Percentiles rank a stretch among this genome's conserved stretches.
These are phyloP conservation scores for Bifiguratus adelaidae DNA, from an alignment of 192 early-diverging fungal species.

Conservation along the genomic window DNA sequence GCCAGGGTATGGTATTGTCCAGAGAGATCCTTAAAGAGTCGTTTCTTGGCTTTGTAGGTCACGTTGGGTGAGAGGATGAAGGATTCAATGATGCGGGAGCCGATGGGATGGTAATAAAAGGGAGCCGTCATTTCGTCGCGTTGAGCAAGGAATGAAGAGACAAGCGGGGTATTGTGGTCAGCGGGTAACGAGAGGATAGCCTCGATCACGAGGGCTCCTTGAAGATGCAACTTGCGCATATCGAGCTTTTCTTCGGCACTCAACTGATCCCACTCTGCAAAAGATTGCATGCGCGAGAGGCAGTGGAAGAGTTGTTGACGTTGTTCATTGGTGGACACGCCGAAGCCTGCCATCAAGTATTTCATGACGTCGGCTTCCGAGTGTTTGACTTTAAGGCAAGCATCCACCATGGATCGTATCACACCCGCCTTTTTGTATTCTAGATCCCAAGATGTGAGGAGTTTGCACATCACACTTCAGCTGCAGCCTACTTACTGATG, in stretches of 20 bases:
- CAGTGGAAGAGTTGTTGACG: constrained; percentile 45
- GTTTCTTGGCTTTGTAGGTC: constrained; percentile 52
- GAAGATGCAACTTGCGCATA: constrained; percentile 39
- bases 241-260: constrained; percentile 24
- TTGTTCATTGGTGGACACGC: constrained; percentile 24
- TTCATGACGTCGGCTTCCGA: constrained; percentile 50
- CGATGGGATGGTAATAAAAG: constrained; percentile 55
- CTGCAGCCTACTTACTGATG: constrained; percentile 29
- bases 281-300: constrained; percentile 47
- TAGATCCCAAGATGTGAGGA: background rate
- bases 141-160: constrained; percentile 48
- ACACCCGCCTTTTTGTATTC: constrained; percentile 53
- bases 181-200: constrained; percentile 46
- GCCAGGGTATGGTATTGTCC: constrained; percentile 50
- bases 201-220: constrained; percentile 62
- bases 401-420: constrained; percentile 56
- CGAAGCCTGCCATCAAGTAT: constrained; percentile 41
- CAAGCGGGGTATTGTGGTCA: constrained; percentile 43
- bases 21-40: constrained; percentile 44
- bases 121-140: constrained; percentile 27
- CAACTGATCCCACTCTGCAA: constrained; percentile 21
- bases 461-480: background rate
- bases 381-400: constrained; percentile 42
- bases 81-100: constrained; percentile 65
- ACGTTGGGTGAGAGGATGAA: constrained; percentile 45